Percentiles rank a stretch among this genome's conserved stretches.
phyloP scores from a whole-genome alignment of 2,329 filamentous ascomycete species.

The Rhynchosporium agropyri region DNA sequence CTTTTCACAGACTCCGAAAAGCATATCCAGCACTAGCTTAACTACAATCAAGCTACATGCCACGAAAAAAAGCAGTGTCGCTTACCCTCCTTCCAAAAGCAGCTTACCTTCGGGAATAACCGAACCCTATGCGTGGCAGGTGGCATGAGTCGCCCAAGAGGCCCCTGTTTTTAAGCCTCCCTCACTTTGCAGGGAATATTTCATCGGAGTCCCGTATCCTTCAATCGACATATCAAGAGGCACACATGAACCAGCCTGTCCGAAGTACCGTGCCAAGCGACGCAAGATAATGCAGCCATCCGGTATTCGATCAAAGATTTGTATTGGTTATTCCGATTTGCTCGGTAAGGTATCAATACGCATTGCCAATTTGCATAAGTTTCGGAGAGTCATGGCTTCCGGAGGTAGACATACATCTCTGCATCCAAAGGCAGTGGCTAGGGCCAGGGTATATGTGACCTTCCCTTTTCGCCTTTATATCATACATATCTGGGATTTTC shows the following conservation, averaged over 20 bases:
- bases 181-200: background rate
- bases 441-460: background rate
- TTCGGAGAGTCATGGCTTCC: background rate
- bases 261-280: constrained; percentile 24
- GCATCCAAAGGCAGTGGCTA: background rate
- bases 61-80: background rate
- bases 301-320: constrained; percentile 15
- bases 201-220: background rate
- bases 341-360: background rate
- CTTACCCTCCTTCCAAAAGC: constrained; percentile 22
- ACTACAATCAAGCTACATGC: constrained; percentile 17
- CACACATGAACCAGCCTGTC: constrained; percentile 18
- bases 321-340: constrained; percentile 22
- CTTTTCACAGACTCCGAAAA: too few species aligned
- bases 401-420: background rate
- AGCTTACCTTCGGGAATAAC: constrained; percentile 9
- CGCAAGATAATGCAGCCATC: constrained; percentile 20
- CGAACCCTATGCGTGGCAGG: constrained; percentile 6
- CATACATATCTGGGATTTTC: background rate
- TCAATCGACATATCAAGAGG: constrained; percentile 1
- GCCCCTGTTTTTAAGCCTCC: constrained; percentile 4
- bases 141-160: background rate
- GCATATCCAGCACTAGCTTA: constrained; percentile 16
- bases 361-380: constrained; percentile 2
- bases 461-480: too few species aligned